phyloP scores from a whole-genome alignment of 305 asterid genomes.

The Coffea humblotiana region DNA sequence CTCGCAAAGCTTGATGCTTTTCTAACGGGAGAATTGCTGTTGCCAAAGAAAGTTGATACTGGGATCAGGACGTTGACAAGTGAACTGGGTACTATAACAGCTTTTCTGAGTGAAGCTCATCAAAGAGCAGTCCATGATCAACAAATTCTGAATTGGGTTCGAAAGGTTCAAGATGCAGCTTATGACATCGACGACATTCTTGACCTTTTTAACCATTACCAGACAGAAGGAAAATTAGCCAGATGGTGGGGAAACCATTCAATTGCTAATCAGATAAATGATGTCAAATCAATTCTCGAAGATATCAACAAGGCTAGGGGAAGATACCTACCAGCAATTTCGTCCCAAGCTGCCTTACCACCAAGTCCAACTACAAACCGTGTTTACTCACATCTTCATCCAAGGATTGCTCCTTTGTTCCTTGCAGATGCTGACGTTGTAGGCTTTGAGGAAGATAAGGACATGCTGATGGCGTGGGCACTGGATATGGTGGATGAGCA shows the following conservation, averaged over 20 bases:
- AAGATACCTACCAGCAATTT: background rate
- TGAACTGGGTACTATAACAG: background rate
- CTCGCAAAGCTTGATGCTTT: background rate
- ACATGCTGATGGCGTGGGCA: slow-evolving; percentile 10
- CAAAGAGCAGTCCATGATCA: background rate
- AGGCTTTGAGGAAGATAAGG: slow-evolving; percentile 18
- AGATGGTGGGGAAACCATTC: background rate
- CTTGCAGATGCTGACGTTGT: slow-evolving; percentile 19
- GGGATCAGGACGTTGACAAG: background rate
- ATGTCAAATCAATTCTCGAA: background rate
- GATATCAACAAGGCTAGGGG: background rate
- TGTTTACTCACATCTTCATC: background rate
- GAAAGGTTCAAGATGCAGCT: slow-evolving; percentile 3
- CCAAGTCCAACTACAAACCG: background rate
- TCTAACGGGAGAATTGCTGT: background rate
- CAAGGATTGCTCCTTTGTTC: background rate
- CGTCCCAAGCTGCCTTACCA: too few species aligned
- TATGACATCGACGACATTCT: background rate
- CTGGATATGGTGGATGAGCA: background rate
- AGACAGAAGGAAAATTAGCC: background rate
- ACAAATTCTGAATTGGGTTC: background rate
- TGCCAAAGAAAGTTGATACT: background rate
- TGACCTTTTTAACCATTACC: background rate
- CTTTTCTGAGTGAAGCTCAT: background rate
- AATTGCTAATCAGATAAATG: background rate